phyloP scores from a whole-genome alignment of 345 rosid species.

The Populus davidiana region DNA sequence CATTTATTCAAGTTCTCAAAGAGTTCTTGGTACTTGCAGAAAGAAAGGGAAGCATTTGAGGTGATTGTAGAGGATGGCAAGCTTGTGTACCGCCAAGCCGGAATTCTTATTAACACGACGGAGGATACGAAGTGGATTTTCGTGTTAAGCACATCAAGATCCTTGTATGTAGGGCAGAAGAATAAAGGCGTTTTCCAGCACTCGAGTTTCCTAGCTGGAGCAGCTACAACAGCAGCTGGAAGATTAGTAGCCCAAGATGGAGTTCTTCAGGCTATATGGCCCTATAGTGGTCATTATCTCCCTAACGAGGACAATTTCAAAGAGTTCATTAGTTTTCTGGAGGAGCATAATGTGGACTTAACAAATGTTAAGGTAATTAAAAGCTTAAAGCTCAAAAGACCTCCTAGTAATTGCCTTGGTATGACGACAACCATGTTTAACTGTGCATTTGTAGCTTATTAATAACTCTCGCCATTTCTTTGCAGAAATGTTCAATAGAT shows the following conservation, averaged over 20 bases:
- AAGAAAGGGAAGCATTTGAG: constrained; percentile 60
- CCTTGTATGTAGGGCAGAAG: constrained; percentile 31
- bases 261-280: constrained; percentile 30
- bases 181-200: constrained; percentile 29
- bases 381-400: not conserved
- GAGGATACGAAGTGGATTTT: constrained; percentile 64
- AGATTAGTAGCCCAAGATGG: constrained; percentile 27
- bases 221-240: constrained; percentile 30
- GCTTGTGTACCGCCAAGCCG: constrained; percentile 44
- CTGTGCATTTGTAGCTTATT: not conserved
- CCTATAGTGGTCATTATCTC: constrained; percentile 30
- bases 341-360: constrained; percentile 21
- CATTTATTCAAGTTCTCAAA: not conserved
- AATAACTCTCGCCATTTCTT: not conserved
- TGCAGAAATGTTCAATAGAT: constrained; percentile 22
- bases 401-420: too few species aligned
- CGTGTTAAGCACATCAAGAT: constrained; percentile 62
- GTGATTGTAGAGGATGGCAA: constrained; percentile 59
- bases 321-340: constrained; percentile 29
- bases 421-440: not conserved
- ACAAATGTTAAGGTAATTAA: constrained; percentile 24
- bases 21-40: constrained; percentile 30
- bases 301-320: constrained; percentile 27
- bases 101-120: constrained; percentile 34
- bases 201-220: constrained; percentile 50